Evolutionary conservation across 1,139 yeast species (phyloP).

Genomic region (Hyphopichia pseudoburtonii): DNA sequence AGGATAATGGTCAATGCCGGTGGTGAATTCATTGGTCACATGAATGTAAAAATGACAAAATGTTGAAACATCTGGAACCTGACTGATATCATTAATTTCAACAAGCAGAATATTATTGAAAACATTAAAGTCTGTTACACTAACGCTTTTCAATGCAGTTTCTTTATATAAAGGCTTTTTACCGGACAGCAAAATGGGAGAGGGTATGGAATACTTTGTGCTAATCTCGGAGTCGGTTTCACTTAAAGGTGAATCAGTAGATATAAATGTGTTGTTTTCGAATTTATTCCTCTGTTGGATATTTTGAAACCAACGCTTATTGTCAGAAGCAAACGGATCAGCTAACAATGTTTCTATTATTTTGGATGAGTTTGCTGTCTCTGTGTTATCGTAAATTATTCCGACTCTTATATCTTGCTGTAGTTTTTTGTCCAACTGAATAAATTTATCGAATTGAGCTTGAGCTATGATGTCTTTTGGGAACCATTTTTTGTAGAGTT

Average conservation of each 20-base stretch:
- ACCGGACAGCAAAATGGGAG: slow-evolving; percentile 35
- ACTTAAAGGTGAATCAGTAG: neutral
- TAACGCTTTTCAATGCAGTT: slow-evolving; percentile 7
- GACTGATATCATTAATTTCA: slow-evolving; percentile 27
- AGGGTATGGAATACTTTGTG: slow-evolving; percentile 21
- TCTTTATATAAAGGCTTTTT: slow-evolving; percentile 26
- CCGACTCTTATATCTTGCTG: slow-evolving; percentile 28
- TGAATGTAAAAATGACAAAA: slow-evolving; percentile 31
- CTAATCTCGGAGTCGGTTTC: neutral
- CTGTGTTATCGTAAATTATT: slow-evolving; percentile 25
- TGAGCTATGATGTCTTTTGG: slow-evolving; percentile 26
- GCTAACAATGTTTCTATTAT: slow-evolving; percentile 38
- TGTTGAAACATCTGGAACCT: slow-evolving; percentile 9
- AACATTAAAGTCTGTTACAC: slow-evolving; percentile 6
- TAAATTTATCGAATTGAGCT: slow-evolving; percentile 10
- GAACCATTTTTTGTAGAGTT: slow-evolving; percentile 19
- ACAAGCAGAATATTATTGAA: slow-evolving; percentile 25
- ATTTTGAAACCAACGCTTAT: slow-evolving; percentile 30
- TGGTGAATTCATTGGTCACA: slow-evolving; percentile 28
- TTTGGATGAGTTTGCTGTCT: slow-evolving; percentile 20
- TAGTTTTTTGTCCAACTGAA: slow-evolving; percentile 6
- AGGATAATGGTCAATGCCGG: slow-evolving; percentile 16
- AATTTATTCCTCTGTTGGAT: slow-evolving; percentile 21
- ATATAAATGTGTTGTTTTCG: slow-evolving; percentile 18
- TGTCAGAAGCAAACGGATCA: slow-evolving; percentile 41